Conservation (phyloP, 1,284 basidiomycete genomes). For the Pisolithus thermaeus region DNA sequence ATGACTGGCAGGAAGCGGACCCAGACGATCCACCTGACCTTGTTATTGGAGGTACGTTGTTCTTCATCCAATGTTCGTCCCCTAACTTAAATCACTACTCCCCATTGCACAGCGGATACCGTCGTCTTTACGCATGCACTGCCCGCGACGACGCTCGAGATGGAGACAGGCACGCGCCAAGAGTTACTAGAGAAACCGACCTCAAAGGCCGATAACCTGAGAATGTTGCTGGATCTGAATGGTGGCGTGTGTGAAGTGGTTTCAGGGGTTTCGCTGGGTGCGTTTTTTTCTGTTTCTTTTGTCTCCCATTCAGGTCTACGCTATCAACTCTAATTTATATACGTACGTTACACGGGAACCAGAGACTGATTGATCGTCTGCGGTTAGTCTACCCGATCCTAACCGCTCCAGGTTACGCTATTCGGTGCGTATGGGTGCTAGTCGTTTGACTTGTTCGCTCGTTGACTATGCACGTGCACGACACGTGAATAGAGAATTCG, state of each 20-base stretch:
- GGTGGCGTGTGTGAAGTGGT: constrained; percentile 87
- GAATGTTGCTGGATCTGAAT: constrained; percentile 86
- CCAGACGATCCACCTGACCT: constrained; percentile 88
- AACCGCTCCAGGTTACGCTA: constrained; percentile 79
- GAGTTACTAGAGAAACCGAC: constrained; percentile 88
- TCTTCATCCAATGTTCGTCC: background rate
- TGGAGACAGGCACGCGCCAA: constrained; percentile 42
- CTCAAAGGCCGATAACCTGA: constrained; percentile 77
- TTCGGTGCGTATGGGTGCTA: constrained; percentile 46
- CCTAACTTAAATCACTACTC: background rate
- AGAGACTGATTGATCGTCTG: background rate
- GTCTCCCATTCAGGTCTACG: too few relatives aligned
- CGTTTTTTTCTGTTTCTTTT: background rate
- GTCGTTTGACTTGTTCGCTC: background rate
- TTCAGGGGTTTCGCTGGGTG: constrained; percentile 80
- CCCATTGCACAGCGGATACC: constrained; percentile 67
- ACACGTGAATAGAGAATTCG: constrained; percentile 59
- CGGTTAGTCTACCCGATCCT: constrained; percentile 74
- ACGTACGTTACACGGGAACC: background rate
- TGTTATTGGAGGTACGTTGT: constrained; percentile 75
- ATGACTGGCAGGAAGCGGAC: constrained; percentile 41
- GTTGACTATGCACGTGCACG: background rate
- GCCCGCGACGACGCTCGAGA: constrained; percentile 46
- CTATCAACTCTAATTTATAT: background rate
- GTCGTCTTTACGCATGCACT: constrained; percentile 80